Evolutionary conservation across 495 filamentous ascomycete species (phyloP).

Genomic region (Podospora appendiculata): DNA sequence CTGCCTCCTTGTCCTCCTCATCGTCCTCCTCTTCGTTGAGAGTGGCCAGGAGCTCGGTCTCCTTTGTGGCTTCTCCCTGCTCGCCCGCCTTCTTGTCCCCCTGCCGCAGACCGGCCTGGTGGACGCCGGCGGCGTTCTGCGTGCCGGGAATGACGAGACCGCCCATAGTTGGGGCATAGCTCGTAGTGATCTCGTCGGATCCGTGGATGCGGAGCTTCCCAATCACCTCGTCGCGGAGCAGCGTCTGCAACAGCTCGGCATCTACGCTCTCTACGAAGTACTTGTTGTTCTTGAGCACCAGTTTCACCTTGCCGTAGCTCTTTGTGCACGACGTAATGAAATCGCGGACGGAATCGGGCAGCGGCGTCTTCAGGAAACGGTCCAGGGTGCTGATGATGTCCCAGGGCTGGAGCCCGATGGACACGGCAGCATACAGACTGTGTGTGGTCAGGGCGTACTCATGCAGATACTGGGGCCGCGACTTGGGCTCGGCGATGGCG

Average conservation of each 20-base stretch:
- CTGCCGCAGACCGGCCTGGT: constrained; percentile 48
- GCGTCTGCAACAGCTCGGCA: constrained; percentile 70
- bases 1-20: constrained; percentile 79
- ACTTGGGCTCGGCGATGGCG: constrained; percentile 89
- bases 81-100: constrained; percentile 19
- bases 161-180: constrained; percentile 79
- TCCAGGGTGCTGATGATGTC: constrained; percentile 90
- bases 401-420: constrained; percentile 74
- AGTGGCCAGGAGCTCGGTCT: constrained; percentile 40
- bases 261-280: constrained; percentile 92
- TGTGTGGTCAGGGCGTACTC: constrained; percentile 90
- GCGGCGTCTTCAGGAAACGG: constrained; percentile 73
- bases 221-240: constrained; percentile 55
- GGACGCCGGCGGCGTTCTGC: constrained; percentile 79
- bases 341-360: constrained; percentile 67
- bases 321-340: constrained; percentile 81
- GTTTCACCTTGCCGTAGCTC: constrained; percentile 90
- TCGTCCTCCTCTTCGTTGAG: constrained; percentile 83
- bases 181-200: constrained; percentile 64
- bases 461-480: constrained; percentile 78
- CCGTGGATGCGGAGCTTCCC: constrained; percentile 38
- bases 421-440: constrained; percentile 91
- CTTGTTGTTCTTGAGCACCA: constrained; percentile 87
- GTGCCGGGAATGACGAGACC: constrained; percentile 91
- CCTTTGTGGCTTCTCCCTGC: constrained; percentile 16